Base-by-base conservation (phyloP, 352 stramenopile species). In the Phytopythium ostracodes region DNA sequence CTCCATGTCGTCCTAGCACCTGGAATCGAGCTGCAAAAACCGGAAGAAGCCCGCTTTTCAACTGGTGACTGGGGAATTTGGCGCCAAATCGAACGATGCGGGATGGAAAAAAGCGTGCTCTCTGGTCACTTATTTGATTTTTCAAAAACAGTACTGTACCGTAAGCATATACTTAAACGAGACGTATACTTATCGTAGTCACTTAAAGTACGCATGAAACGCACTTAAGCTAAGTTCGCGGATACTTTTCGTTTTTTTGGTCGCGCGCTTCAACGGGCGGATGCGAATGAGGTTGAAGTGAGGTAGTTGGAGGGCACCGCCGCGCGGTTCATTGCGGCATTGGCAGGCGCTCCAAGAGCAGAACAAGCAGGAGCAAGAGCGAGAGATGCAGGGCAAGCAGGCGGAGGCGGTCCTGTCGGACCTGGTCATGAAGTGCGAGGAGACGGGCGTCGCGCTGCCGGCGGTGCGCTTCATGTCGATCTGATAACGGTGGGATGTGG, bases 401-500 rank as follows among this genome's bases (percentile, higher is more conserved):
- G 66, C 63, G 46, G 71, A 88, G 50, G 57, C 67, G 22, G 60
- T 77, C 46, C 70, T 92, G 14, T 86, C 77, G 35, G 84, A 91
- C 35, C 64, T 91, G 22, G 44, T 92, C 31, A 72, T 86, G 63
- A 79, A 85, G 65, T 91, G 81, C 60, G 77, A 91, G 57, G 63
- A 86, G 47, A 54, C 78, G 29, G 59, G 65, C 44, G 47, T 90
- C 22, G 62, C 64, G 46, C 58, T 89, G 36, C 77, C 83, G 1
- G 50, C 66, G 65, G 77, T 87, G 12, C 38, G 47, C 17, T 24
- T 15, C n/a, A 42, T n/a, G n/a, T 17, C 33, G 6, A 2, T 56
- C 12, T 47, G 22, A 10, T 11, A 20, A 42, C 27, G 29, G n/a
- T 22, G 24, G 53, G 2, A 44, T 47, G 20, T 47, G 3, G 29